Conservation (phyloP, 345 rosid species). For the Odontarrhena argentea region DNA sequence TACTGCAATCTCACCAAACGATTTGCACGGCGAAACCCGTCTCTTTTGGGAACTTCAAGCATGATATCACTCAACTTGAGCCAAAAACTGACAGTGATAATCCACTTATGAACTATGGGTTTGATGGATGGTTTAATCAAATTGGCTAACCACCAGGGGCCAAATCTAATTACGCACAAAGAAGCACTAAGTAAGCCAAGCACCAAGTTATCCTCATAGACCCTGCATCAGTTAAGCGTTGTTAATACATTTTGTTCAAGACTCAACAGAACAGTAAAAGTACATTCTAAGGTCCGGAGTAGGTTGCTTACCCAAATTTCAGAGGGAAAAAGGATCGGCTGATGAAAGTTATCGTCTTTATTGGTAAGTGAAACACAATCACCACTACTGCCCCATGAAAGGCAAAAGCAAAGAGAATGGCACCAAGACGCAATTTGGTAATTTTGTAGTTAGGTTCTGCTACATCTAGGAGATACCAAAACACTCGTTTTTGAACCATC, state of each 20-base stretch:
- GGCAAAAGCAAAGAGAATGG: constrained; percentile 16
- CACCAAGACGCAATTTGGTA: constrained; percentile 17
- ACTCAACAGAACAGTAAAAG: neutral
- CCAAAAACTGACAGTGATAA: constrained; percentile 20
- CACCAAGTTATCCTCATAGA: neutral
- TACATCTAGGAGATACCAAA: constrained; percentile 28
- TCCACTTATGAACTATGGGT: constrained; percentile 28
- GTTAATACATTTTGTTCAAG: constrained; percentile 1
- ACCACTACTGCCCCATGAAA: constrained; percentile 25
- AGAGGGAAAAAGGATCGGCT: constrained; percentile 31
- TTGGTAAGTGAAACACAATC: constrained; percentile 29
- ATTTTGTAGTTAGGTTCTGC: constrained; percentile 22
- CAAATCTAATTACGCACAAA: neutral
- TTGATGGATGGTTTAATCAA: constrained; percentile 13
- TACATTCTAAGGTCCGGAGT: neutral
- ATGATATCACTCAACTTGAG: constrained; percentile 31
- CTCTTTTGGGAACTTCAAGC: constrained; percentile 16
- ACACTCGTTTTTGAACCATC: constrained; percentile 29
- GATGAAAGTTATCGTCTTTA: constrained; percentile 8
- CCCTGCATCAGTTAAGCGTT: constrained; percentile 15
- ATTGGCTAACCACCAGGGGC: constrained; percentile 20
- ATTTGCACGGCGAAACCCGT: neutral
- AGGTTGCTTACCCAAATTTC: constrained; percentile 12
- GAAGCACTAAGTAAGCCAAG: constrained; percentile 16
- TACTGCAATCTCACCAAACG: neutral